Percentiles rank a stretch among this genome's conserved stretches.
These are phyloP conservation scores for Candida verbasci DNA, from an alignment of 805 yeast genomes.

Conservation along the genomic window DNA sequence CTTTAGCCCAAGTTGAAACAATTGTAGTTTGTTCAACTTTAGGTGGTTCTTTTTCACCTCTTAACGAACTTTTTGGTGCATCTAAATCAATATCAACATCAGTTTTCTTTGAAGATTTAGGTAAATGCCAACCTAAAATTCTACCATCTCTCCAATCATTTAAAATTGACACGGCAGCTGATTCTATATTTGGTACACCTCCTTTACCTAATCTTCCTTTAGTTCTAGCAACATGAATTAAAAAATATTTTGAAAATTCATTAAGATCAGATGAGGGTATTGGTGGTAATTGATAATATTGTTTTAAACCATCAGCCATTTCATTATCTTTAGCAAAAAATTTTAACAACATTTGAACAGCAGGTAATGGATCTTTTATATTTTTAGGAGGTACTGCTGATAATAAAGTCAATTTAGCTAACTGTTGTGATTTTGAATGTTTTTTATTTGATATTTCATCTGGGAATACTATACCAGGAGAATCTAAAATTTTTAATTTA, in stretches of 20 bases:
- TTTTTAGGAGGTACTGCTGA: constrained; percentile 88
- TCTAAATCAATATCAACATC: constrained; percentile 13
- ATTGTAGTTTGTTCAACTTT: constrained; percentile 67
- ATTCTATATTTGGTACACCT: constrained; percentile 83
- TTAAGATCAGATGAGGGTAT: constrained; percentile 67
- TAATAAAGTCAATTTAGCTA: constrained; percentile 83
- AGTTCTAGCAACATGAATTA: constrained; percentile 88
- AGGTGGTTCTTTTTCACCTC: constrained; percentile 43
- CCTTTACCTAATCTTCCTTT: constrained; percentile 91
- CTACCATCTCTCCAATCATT: constrained; percentile 98
- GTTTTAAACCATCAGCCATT: constrained; percentile 72
- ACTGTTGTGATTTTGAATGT: constrained; percentile 56
- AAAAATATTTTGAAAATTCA: constrained; percentile 77
- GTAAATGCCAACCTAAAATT: constrained; percentile 84
- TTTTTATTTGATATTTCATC: constrained; percentile 43
- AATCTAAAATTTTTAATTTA: constrained; percentile 82
- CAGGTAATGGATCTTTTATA: constrained; percentile 78
- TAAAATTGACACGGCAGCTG: constrained; percentile 78
- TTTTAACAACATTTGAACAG: constrained; percentile 71
- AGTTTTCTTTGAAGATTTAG: constrained; percentile 49
- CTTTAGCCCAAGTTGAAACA: constrained; percentile 89
- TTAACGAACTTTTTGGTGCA: constrained; percentile 34
- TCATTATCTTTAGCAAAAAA: constrained; percentile 68
- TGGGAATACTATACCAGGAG: constrained; percentile 98
- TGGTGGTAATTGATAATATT: constrained; percentile 75